Evolutionary conservation across 1,284 basidiomycete genomes (phyloP).

Genomic region (Rhodotorula sp.): DNA sequence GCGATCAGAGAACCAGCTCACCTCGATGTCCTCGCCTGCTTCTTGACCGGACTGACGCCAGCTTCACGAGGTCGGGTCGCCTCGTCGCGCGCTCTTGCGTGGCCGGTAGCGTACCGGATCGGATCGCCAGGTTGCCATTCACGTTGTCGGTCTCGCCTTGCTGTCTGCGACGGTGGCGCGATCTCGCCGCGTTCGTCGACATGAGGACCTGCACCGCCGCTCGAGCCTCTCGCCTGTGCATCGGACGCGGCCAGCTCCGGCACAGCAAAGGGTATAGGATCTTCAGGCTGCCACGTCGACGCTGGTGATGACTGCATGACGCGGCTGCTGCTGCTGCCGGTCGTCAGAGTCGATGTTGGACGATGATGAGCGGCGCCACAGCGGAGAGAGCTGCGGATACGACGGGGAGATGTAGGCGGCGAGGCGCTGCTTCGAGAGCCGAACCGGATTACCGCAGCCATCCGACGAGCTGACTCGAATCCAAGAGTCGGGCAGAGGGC

Average conservation of each 20-base stretch:
- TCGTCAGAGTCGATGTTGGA: too few relatives aligned
- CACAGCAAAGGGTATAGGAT: slow-evolving; percentile 2
- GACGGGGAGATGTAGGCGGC: not conserved
- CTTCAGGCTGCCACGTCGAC: slow-evolving; percentile 2
- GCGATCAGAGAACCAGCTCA: not conserved
- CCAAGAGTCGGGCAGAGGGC: not conserved
- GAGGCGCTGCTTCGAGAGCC: not conserved
- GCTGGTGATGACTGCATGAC: too few relatives aligned
- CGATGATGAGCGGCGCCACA: too few relatives aligned
- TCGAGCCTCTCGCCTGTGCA: too few relatives aligned
- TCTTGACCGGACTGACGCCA: not conserved
- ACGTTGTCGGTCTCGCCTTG: not conserved
- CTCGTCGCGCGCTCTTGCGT: not conserved
- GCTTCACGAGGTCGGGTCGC: not conserved
- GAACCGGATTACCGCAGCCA: not conserved
- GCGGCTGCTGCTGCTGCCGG: too few relatives aligned
- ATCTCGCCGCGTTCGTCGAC: not conserved
- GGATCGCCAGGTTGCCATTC: not conserved
- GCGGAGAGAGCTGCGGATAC: not conserved
- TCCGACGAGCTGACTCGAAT: not conserved
- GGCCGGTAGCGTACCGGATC: not conserved
- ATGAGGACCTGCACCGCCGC: not conserved
- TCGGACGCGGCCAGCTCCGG: too few relatives aligned
- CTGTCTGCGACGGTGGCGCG: not conserved
- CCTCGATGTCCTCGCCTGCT: not conserved